Base-by-base conservation (phyloP, 2,329 filamentous ascomycete genomes). In the Ascochyta koolunga region DNA sequence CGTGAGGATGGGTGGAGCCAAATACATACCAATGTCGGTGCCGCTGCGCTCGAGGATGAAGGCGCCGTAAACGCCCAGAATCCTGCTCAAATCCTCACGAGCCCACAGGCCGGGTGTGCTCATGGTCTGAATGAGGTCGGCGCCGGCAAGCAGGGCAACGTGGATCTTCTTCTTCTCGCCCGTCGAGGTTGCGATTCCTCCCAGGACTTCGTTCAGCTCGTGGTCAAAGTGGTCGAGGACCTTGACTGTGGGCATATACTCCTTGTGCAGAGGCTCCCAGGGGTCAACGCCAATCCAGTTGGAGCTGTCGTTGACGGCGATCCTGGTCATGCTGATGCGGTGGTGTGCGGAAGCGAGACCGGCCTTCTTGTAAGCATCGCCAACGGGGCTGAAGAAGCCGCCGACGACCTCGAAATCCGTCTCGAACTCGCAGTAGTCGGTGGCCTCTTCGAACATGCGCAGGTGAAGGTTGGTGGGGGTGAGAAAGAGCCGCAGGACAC, bases 201-300 rank as follows among this genome's bases (percentile, higher is more conserved):
- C 87, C 25, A 87, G 80, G 38, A 91, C 84, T 21, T 85, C 83
- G 72, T 97, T 96, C 71, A 97, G 90, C 73, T 97, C 91, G 70
- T 93, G 79, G 62, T 96, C 87, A 66, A 97, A 95, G 76, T 97
- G 93, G 69, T 96, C 91, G 42, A 97, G 81, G 35, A 96, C 93
- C 65, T 89, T 85, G 33, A 93, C 93, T 0, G 93, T 98, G 15
- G 92, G 91, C 58, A 91, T 88, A 72, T 96, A 98, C 62, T 89
- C 83, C 68, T 88, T 85, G 77, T 96, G 87, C 66, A 89, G 80
- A n/a, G 91, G 89, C 80, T 96, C 93, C 86, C 86, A 44, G 6
- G 71, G 67, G 49, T 76, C 73, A 5, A 76, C 72, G 10, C 67
- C 65, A 46, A 76, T 74, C 73, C 73, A 76, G 8, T 45, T 65